A percentile compares a stretch with the other conserved stretches of the same genome.
These are phyloP conservation scores for Protomyces arabidopsidicola DNA, from an alignment of 1,139 yeast species.

Conservation along the genomic window DNA sequence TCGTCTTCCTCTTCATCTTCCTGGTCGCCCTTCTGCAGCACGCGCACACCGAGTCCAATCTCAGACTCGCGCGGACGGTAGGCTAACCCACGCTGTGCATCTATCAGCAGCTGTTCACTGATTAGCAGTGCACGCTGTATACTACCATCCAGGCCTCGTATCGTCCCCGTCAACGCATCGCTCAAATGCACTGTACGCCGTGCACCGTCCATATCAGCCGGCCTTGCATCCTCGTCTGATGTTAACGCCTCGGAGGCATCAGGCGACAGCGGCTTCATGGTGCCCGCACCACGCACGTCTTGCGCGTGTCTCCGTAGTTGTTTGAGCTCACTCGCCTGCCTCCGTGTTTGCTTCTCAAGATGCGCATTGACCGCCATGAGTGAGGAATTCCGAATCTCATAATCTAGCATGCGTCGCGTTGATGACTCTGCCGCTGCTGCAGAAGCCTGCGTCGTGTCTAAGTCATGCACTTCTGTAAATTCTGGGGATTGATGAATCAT, in stretches of 20 bases:
- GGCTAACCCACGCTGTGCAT: conserved; percentile 8
- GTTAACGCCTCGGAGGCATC: background rate
- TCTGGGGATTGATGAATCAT: background rate
- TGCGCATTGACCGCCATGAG: conserved; percentile 33
- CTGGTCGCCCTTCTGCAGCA: background rate
- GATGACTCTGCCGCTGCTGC: background rate
- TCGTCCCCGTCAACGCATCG: background rate
- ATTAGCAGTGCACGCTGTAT: conserved; percentile 14
- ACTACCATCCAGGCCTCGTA: background rate
- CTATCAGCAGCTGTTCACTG: conserved; percentile 13
- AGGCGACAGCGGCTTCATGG: conserved; percentile 2
- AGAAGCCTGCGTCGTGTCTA: background rate
- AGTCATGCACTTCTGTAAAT: background rate
- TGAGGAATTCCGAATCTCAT: conserved; percentile 34
- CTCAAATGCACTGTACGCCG: background rate
- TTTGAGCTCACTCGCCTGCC: conserved; percentile 31
- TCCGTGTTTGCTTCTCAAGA: conserved; percentile 32
- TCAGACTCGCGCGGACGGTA: conserved; percentile 22
- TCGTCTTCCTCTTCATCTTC: background rate
- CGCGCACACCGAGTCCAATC: conserved; percentile 14
- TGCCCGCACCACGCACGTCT: background rate
- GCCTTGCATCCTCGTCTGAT: background rate
- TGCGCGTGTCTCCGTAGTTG: conserved; percentile 17
- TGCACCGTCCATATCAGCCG: background rate
- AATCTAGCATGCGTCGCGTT: conserved; percentile 31